phyloP scores from a whole-genome alignment of 495 filamentous ascomycete genomes.

The Aspergillus mulundensis region DNA sequence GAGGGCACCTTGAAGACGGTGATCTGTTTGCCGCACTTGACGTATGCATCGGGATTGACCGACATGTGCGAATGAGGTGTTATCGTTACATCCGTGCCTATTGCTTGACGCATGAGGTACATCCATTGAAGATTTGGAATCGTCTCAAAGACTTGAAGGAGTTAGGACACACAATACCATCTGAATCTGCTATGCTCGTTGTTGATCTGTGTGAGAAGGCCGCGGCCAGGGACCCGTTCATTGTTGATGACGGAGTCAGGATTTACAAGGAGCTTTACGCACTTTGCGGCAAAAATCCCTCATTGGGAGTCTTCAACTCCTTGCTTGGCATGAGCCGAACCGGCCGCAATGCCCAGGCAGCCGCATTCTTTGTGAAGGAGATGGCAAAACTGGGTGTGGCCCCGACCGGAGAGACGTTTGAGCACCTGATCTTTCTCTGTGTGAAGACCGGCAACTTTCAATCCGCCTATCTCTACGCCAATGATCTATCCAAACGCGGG shows the following conservation, averaged over 20 bases:
- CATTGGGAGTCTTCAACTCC: constrained; percentile 55
- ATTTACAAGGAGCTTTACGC: constrained; percentile 68
- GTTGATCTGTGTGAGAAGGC: constrained; percentile 31
- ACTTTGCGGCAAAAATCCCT: constrained; percentile 58
- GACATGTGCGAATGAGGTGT: constrained; percentile 43
- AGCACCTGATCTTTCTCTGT: constrained; percentile 65
- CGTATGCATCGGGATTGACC: constrained; percentile 23
- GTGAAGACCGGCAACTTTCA: constrained; percentile 39
- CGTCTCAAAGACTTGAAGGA: constrained; percentile 50
- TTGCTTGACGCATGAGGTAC: constrained; percentile 31
- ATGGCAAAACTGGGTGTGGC: constrained; percentile 61
- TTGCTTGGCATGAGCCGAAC: constrained; percentile 59
- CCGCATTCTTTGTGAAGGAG: constrained; percentile 68
- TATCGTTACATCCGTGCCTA: constrained; percentile 50
- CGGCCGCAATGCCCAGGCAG: constrained; percentile 46
- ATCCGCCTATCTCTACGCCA: constrained; percentile 39
- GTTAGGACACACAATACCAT: constrained; percentile 24
- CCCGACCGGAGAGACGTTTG: constrained; percentile 60
- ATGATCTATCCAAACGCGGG: constrained; percentile 32
- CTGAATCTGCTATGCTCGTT: constrained; percentile 30
- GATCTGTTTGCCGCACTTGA: constrained; percentile 55
- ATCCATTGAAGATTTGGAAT: constrained; percentile 43
- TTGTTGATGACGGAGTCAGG: constrained; percentile 52
- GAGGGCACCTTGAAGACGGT: constrained; percentile 56
- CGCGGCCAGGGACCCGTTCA: constrained; percentile 23